Evolutionary conservation across 2,329 filamentous ascomycete species (phyloP).

Genomic region (Botrytis cinerea): DNA sequence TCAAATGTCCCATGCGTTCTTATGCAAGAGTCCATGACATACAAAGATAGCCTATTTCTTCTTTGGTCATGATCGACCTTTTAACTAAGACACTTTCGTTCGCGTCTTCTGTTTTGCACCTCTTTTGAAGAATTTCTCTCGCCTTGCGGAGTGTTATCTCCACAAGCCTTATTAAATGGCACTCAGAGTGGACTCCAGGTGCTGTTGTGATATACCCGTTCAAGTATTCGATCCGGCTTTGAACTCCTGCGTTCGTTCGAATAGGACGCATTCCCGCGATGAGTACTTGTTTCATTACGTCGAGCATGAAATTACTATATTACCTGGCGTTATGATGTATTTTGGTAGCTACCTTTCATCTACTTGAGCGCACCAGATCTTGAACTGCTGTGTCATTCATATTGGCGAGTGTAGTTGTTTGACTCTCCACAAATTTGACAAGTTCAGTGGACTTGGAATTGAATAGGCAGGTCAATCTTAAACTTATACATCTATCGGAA

Average conservation of each 20-base stretch:
- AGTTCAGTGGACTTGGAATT: background rate
- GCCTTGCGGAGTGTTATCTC: background rate
- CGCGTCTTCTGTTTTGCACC: background rate
- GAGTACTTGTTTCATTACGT: background rate
- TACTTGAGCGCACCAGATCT: background rate
- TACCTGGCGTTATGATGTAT: background rate
- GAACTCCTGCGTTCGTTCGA: background rate
- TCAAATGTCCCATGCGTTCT: background rate
- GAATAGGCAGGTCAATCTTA: background rate
- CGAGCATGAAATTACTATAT: background rate
- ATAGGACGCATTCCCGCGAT: background rate
- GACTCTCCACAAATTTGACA: background rate
- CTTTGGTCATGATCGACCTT: constrained; percentile 12
- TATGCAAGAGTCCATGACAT: background rate
- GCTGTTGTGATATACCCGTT: background rate
- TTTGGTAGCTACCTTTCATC: background rate
- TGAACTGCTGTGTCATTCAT: background rate
- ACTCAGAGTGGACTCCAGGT: background rate
- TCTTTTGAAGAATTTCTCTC: background rate
- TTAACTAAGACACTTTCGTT: constrained; percentile 10
- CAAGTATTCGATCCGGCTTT: background rate
- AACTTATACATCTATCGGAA: background rate
- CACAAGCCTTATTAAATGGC: background rate
- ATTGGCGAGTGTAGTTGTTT: background rate
- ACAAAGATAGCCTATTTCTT: background rate